phyloP scores from a whole-genome alignment of 2,329 filamentous ascomycete species.

The Passalora sequoiae region DNA sequence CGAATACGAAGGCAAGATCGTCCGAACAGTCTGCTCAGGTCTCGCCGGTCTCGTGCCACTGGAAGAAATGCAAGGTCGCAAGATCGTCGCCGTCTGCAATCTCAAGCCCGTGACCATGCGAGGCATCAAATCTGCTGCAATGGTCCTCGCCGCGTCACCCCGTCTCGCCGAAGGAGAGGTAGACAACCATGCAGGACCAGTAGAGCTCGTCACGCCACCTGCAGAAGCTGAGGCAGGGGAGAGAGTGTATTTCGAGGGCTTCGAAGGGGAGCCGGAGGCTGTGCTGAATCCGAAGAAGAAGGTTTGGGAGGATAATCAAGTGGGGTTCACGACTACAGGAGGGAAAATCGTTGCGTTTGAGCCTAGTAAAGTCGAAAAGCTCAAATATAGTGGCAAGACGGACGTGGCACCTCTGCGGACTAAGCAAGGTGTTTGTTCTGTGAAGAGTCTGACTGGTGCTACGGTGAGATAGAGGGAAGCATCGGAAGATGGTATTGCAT shows the following conservation, averaged over 20 bases:
- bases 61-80: slow-evolving; percentile 93
- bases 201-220: slow-evolving; percentile 86
- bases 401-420: slow-evolving; percentile 63
- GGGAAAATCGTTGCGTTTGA: slow-evolving; percentile 81
- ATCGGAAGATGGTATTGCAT: neutral
- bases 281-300: slow-evolving; percentile 99
- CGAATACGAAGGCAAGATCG: slow-evolving; percentile 85
- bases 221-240: slow-evolving; percentile 75
- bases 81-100: slow-evolving; percentile 93
- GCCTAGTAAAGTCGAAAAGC: slow-evolving; percentile 66
- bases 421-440: slow-evolving; percentile 75
- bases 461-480: slow-evolving; percentile 63
- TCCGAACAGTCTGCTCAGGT: slow-evolving; percentile 93
- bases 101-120: slow-evolving; percentile 99
- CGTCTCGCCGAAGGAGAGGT: slow-evolving; percentile 72
- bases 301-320: slow-evolving; percentile 95
- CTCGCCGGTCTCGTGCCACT: slow-evolving; percentile 89
- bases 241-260: slow-evolving; percentile 88
- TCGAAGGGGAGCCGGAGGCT: slow-evolving; percentile 86
- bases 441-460: slow-evolving; percentile 73
- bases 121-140: slow-evolving; percentile 72
- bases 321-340: slow-evolving; percentile 87
- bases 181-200: slow-evolving; percentile 79
- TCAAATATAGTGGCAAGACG: slow-evolving; percentile 58
- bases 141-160: slow-evolving; percentile 96